Percentiles rank a stretch among this genome's conserved stretches.
phyloP scores from a whole-genome alignment of 306 rosid species.

The Hippophae tibetana region DNA sequence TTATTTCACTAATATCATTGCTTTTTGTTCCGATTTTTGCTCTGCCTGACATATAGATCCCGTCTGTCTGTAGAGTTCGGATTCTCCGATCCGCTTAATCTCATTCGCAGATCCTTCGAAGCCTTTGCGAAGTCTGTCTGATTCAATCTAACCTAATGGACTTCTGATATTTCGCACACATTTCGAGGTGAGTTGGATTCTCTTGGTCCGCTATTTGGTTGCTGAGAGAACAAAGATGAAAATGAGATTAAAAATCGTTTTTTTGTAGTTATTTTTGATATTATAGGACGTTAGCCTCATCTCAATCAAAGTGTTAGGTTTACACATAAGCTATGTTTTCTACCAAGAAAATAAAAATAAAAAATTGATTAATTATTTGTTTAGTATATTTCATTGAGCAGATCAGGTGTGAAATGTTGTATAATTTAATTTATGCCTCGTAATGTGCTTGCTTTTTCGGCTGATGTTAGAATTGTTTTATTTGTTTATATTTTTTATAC shows the following conservation, averaged over 20 bases:
- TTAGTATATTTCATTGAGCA: constrained; percentile 20
- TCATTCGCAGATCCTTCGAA: constrained; percentile 38
- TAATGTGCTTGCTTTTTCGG: constrained; percentile 23
- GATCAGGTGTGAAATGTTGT: constrained; percentile 29
- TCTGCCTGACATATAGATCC: constrained; percentile 18
- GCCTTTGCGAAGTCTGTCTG: constrained; percentile 9
- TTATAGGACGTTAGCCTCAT: too few relatives aligned
- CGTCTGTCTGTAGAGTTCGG: constrained; percentile 49
- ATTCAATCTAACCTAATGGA: constrained; percentile 28
- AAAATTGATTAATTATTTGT: constrained; percentile 7
- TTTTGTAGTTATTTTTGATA: background rate
- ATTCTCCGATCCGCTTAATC: constrained; percentile 42
- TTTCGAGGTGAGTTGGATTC: constrained; percentile 33
- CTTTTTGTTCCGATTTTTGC: too few relatives aligned
- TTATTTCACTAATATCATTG: too few relatives aligned
- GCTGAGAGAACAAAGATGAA: constrained; percentile 5
- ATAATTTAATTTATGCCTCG: background rate
- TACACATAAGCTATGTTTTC: too few relatives aligned
- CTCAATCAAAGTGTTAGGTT: too few relatives aligned
- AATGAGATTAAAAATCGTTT: constrained; percentile 1
- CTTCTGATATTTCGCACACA: constrained; percentile 29
- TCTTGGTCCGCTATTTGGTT: constrained; percentile 20
- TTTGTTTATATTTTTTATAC: constrained; percentile 1
- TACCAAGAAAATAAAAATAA: too few relatives aligned
- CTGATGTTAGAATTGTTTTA: constrained; percentile 8